These are phyloP conservation scores for Boletus sp. DNA, from an alignment of 1,284 basidiomycete species.

Conservation along the genomic window DNA sequence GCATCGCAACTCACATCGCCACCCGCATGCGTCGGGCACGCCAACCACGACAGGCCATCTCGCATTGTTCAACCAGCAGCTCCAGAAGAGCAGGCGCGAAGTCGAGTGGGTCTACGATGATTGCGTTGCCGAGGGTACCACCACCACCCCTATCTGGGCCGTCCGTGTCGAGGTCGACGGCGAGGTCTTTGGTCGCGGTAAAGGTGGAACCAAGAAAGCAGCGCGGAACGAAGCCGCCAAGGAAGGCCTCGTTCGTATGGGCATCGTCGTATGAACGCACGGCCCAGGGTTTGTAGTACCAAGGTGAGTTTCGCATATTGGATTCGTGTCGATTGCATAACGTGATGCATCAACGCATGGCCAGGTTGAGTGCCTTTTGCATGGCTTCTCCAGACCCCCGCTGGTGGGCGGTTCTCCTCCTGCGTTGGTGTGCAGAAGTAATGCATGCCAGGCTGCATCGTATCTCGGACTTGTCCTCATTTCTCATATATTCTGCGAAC, in stretches of 20 bases:
- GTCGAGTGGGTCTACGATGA: slow-evolving; percentile 69
- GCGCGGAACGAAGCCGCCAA: slow-evolving; percentile 71
- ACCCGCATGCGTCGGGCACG: slow-evolving; percentile 15
- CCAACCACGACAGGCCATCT: slow-evolving; percentile 55
- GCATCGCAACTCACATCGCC: slow-evolving; percentile 19
- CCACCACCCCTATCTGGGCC: slow-evolving; percentile 68
- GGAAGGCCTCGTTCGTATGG: slow-evolving; percentile 49
- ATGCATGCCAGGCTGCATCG: slow-evolving; percentile 36
- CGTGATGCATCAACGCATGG: neutral
- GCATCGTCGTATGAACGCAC: slow-evolving; percentile 35
- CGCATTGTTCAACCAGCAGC: slow-evolving; percentile 69
- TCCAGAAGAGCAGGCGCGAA: slow-evolving; percentile 51
- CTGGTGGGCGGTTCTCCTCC: slow-evolving; percentile 39
- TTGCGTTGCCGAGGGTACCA: slow-evolving; percentile 41
- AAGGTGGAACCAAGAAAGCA: slow-evolving; percentile 68
- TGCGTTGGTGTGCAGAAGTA: slow-evolving; percentile 53
- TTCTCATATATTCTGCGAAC: neutral
- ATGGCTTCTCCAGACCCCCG: slow-evolving; percentile 56
- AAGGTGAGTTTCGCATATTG: slow-evolving; percentile 5
- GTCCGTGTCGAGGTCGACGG: slow-evolving; percentile 60
- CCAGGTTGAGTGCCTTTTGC: slow-evolving; percentile 30
- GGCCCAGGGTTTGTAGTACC: too few species aligned
- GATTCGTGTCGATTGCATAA: neutral
- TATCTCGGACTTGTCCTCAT: neutral
- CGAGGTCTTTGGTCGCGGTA: slow-evolving; percentile 53